Conservation (phyloP, 2,329 filamentous ascomycete genomes). For the Stemphylium lycopersici region DNA sequence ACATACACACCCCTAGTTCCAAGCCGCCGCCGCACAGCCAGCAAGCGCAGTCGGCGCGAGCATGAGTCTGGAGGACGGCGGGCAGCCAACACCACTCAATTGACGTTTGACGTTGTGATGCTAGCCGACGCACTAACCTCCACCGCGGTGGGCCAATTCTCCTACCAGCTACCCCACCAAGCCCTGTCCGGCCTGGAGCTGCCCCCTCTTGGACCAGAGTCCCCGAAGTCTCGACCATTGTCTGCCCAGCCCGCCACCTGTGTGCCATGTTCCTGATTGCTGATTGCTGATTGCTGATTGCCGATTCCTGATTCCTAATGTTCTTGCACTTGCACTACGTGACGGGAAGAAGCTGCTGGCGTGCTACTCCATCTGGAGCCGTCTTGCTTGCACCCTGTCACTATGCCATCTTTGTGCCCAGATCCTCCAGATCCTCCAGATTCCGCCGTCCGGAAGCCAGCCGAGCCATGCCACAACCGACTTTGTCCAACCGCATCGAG, state of each 20-base stretch:
- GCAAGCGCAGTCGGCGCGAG: too few relatives aligned
- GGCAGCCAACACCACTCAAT: slow-evolving; percentile 5
- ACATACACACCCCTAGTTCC: too few relatives aligned
- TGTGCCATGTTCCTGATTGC: background rate
- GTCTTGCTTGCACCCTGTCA: slow-evolving; percentile 14
- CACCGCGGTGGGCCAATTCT: slow-evolving; percentile 1
- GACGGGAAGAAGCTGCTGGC: slow-evolving; percentile 5
- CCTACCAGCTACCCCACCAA: slow-evolving; percentile 5
- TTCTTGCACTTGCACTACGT: background rate
- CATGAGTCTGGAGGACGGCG: too few relatives aligned
- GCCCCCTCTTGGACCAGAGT: background rate
- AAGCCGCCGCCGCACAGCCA: too few relatives aligned
- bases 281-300: too few relatives aligned
- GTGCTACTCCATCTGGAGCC: slow-evolving; percentile 9
- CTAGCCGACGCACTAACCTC: slow-evolving; percentile 2
- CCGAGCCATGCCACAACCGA: slow-evolving; percentile 23
- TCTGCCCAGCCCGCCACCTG: background rate
- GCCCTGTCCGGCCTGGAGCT: slow-evolving; percentile 9
- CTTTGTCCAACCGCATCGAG: slow-evolving; percentile 5
- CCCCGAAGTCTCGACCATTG: slow-evolving; percentile 7
- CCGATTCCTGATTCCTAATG: background rate
- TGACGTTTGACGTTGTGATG: background rate
- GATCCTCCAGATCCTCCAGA: background rate
- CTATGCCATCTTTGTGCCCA: slow-evolving; percentile 3
- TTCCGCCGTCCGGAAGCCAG: slow-evolving; percentile 14